Evolutionary conservation across 805 yeast species (phyloP), one percentile per base, ranked within the genome.

Genomic region (Pichia pseudocactophila): DNA sequence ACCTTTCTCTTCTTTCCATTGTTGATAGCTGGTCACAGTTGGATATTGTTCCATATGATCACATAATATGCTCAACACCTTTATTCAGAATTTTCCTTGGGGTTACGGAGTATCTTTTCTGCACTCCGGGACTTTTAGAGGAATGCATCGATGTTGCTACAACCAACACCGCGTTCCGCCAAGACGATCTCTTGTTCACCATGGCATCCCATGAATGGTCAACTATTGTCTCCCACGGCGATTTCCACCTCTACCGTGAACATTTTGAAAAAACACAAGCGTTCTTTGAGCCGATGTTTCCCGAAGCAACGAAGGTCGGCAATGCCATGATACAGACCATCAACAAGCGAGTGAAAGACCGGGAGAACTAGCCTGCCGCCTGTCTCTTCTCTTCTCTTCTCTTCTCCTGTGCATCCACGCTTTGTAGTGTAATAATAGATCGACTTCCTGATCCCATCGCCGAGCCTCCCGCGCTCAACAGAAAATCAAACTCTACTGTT

Each of bases 31-130:
- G 98, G 98, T 76, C 73, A 54, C 80, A 79, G 49, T 64, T 86
- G 34, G 82, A 82, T 1, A 87, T 92, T 34, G 81, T 83, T 30
- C 98, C 98, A 4, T 90, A 92, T 57, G 96, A 90, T 59, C 98
- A 92, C 62, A 89, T 90, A 64, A 89, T 90, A 45, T 90, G 97
- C 58, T 85, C 96, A 1, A 92, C 98, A 0, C 98, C 98, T 30
- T 50, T 83, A 26, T 92, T 90, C 58, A 73, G 97, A 58, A 87
- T 92, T 33, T 87, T 92, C 63, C 69, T 92, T 33, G 97, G 97
- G 36, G 97, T 92, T 19, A 77, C 95, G 0, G 97, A 92, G 58
- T 90, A 87, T 59, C 65, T 92, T 27, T 92, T 90, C 59, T 78
- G 95, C 55, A 76, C 88, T 0, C 90, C 92, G 0, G 83, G 81